phyloP scores from a whole-genome alignment of 768 basidiomycete genomes.

The Tricholoma terreum region DNA sequence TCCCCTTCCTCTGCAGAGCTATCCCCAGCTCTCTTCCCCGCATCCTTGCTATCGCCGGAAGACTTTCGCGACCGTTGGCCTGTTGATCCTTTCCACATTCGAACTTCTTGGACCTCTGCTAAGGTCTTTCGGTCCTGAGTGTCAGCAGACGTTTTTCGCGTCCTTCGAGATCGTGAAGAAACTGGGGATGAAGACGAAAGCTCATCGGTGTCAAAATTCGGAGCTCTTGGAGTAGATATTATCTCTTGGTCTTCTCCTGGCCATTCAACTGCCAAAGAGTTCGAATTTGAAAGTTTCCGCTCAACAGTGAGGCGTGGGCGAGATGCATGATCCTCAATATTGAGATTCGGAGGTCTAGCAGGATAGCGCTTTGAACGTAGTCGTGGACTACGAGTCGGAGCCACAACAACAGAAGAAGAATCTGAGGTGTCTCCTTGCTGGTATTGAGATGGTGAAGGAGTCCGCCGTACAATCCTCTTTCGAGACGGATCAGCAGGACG shows the following conservation, averaged over 20 bases:
- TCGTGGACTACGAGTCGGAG: conserved; percentile 39
- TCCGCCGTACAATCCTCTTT: conserved; percentile 33
- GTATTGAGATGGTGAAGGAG: conserved; percentile 25
- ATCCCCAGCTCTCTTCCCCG: conserved; percentile 41
- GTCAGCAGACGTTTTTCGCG: conserved; percentile 42
- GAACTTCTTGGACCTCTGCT: conserved; percentile 30
- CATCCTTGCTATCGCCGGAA: conserved; percentile 42
- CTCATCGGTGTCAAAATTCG: conserved; percentile 41
- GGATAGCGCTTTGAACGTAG: conserved; percentile 53
- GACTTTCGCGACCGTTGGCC: conserved; percentile 44
- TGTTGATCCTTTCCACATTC: conserved; percentile 44
- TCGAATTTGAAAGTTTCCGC: conserved; percentile 41
- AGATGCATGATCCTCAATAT: conserved; percentile 34
- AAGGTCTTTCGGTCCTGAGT: conserved; percentile 33
- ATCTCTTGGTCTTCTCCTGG: conserved; percentile 47
- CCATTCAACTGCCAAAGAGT: conserved; percentile 51
- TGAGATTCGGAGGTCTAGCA: conserved; percentile 45
- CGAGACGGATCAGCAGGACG: neutral
- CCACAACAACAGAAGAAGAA: conserved; percentile 41
- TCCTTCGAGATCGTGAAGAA: conserved; percentile 28
- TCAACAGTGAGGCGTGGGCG: conserved; percentile 22
- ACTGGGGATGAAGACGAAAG: conserved; percentile 27
- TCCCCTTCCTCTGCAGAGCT: conserved; percentile 77
- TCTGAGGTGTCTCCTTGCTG: conserved; percentile 46
- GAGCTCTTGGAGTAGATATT: conserved; percentile 55